These are phyloP conservation scores for Dentipellis sp. DNA, from an alignment of 768 basidiomycete species.

Conservation along the genomic window DNA sequence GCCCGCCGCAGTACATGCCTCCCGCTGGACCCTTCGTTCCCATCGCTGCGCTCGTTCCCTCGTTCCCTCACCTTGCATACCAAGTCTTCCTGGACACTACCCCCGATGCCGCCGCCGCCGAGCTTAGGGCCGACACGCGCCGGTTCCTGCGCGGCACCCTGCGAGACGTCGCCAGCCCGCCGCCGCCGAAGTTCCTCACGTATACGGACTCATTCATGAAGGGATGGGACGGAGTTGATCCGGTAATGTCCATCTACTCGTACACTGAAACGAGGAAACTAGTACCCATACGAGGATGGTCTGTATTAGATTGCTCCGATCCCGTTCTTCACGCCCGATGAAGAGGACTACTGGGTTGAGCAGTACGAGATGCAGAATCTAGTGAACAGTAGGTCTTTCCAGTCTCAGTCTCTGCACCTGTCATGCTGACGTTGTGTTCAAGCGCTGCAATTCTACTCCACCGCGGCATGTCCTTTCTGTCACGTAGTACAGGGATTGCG, in stretches of 20 bases:
- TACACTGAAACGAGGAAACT: slow-evolving; percentile 14
- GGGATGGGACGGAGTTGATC: slow-evolving; percentile 37
- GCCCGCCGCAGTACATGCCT: slow-evolving; percentile 52
- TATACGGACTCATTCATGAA: slow-evolving; percentile 39
- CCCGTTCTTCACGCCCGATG: slow-evolving; percentile 47
- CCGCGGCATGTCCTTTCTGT: slow-evolving; percentile 28
- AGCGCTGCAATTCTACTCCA: slow-evolving; percentile 63
- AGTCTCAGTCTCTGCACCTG: not conserved
- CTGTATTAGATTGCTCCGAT: slow-evolving; percentile 45
- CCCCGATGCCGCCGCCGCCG: slow-evolving; percentile 36
- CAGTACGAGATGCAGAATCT: slow-evolving; percentile 53
- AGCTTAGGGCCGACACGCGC: slow-evolving; percentile 48
- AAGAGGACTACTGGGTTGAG: slow-evolving; percentile 66
- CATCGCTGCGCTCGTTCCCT: slow-evolving; percentile 27
- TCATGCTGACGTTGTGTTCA: not conserved
- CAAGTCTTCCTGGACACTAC: slow-evolving; percentile 44
- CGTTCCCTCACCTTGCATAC: slow-evolving; percentile 49
- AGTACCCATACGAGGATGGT: slow-evolving; percentile 19
- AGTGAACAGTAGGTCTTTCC: slow-evolving; percentile 38
- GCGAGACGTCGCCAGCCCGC: slow-evolving; percentile 42
- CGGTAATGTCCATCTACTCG: too few species aligned
- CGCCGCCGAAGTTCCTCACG: slow-evolving; percentile 46
- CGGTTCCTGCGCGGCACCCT: slow-evolving; percentile 50
- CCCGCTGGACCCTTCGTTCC: slow-evolving; percentile 38
- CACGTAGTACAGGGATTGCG: too few species aligned